These are phyloP conservation scores for Rubroboletus pulcherrimus DNA, from an alignment of 768 basidiomycete species.

Conservation along the genomic window DNA sequence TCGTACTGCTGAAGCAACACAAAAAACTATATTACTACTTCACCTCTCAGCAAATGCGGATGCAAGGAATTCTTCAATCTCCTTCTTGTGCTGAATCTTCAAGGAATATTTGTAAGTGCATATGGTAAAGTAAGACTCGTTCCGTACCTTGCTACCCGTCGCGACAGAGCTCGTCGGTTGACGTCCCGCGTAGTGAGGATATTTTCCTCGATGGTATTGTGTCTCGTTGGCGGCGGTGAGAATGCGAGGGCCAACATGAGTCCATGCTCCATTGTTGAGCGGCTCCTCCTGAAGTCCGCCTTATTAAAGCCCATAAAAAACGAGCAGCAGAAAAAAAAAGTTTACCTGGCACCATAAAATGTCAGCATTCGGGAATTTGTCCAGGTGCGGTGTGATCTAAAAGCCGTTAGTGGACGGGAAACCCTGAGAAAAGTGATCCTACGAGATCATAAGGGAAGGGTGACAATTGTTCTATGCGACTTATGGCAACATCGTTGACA, in stretches of 20 bases:
- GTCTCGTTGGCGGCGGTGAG: slow-evolving; percentile 92
- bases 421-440: slow-evolving; percentile 23
- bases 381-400: slow-evolving; percentile 88
- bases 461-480: slow-evolving; percentile 90
- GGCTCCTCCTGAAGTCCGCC: slow-evolving; percentile 70
- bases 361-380: slow-evolving; percentile 94
- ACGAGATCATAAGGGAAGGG: slow-evolving; percentile 97
- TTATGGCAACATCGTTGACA: slow-evolving; percentile 91
- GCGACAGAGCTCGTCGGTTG: slow-evolving; percentile 90
- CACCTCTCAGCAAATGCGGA: slow-evolving; percentile 48
- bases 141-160: slow-evolving; percentile 79
- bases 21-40: not conserved
- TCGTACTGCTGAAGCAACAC: not conserved
- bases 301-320: not conserved
- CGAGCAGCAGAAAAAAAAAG: not conserved
- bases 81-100: slow-evolving; percentile 83
- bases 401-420: slow-evolving; percentile 6
- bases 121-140: not conserved
- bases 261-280: slow-evolving; percentile 97
- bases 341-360: slow-evolving; percentile 85
- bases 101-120: not conserved
- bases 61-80: slow-evolving; percentile 72
- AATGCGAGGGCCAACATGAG: slow-evolving; percentile 89
- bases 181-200: slow-evolving; percentile 88
- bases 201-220: slow-evolving; percentile 86